Conservation (phyloP, 179 eudicot genomes). For the Vitellaria paradoxa region DNA sequence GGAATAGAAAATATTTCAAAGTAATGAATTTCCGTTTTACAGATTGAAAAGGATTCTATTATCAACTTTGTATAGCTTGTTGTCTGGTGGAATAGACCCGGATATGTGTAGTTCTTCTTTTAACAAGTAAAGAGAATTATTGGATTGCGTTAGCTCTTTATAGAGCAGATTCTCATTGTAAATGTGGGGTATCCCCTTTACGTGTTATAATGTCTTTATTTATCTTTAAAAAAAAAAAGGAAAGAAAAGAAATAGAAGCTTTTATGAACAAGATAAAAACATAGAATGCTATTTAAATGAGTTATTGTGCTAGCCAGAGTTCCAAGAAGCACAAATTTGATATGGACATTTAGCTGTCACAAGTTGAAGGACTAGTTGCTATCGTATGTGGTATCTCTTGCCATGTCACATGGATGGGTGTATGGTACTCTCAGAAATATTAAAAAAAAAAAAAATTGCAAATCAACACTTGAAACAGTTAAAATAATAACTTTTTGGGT, state of each 20-base stretch:
- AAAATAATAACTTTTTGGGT: neutral
- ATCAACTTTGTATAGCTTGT: too few relatives aligned
- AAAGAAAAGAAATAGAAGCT: neutral
- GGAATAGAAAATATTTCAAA: too few relatives aligned
- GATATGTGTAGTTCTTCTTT: too few relatives aligned
- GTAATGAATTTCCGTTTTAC: too few relatives aligned
- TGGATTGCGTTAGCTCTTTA: too few relatives aligned
- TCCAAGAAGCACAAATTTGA: neutral
- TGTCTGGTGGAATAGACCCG: too few relatives aligned
- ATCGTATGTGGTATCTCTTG: neutral
- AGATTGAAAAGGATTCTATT: too few relatives aligned
- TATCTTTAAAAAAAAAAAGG: neutral
- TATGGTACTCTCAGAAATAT: too few relatives aligned
- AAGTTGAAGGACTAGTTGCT: neutral
- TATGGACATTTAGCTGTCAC: neutral
- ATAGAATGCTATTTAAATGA: neutral
- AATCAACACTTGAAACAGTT: neutral
- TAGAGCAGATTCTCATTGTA: too few relatives aligned
- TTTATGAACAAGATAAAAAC: neutral
- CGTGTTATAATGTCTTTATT: too few relatives aligned
- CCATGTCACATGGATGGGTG: neutral
- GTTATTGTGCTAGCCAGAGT: neutral
- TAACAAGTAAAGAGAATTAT: too few relatives aligned
- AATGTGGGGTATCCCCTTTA: too few relatives aligned
- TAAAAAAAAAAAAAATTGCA: neutral